These are phyloP conservation scores for Leccinum barrowsii DNA, from an alignment of 768 basidiomycete genomes.

Conservation along the genomic window DNA sequence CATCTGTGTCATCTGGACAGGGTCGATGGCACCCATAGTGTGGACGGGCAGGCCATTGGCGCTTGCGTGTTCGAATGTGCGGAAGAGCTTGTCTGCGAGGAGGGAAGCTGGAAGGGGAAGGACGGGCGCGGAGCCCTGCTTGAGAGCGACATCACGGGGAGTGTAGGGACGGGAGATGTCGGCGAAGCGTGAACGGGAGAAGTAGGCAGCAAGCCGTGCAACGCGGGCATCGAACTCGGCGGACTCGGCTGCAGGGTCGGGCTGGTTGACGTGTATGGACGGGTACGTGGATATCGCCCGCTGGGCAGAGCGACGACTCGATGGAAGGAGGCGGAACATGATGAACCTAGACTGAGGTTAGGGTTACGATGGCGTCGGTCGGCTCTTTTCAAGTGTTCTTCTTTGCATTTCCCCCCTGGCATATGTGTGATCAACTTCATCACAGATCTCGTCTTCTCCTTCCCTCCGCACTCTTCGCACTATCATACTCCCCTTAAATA, in stretches of 20 bases:
- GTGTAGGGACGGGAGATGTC: conserved; percentile 77
- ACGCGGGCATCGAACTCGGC: conserved; percentile 58
- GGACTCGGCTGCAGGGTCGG: conserved; percentile 53
- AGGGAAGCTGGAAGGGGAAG: conserved; percentile 71
- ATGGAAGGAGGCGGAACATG: neutral
- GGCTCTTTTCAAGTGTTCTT: conserved; percentile 10
- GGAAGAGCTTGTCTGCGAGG: conserved; percentile 85
- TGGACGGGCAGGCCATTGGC: conserved; percentile 69
- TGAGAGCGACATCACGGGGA: conserved; percentile 74
- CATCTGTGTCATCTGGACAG: conserved; percentile 94
- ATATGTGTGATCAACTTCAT: neutral
- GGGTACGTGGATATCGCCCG: conserved; percentile 42
- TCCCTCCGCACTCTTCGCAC: conserved; percentile 26
- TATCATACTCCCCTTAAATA: conserved; percentile 11
- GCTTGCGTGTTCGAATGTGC: conserved; percentile 58
- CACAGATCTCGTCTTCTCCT: conserved; percentile 9
- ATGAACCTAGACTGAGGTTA: conserved; percentile 34
- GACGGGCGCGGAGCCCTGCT: conserved; percentile 85
- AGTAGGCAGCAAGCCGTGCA: conserved; percentile 68
- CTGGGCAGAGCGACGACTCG: conserved; percentile 7
- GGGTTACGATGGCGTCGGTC: conserved; percentile 26
- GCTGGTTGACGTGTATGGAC: conserved; percentile 52
- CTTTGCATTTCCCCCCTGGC: conserved; percentile 1
- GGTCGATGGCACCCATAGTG: conserved; percentile 92
- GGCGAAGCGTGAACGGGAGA: conserved; percentile 68